Base-by-base conservation (phyloP, 2,329 filamentous ascomycete species). In the Pseudocercospora fuligena region DNA sequence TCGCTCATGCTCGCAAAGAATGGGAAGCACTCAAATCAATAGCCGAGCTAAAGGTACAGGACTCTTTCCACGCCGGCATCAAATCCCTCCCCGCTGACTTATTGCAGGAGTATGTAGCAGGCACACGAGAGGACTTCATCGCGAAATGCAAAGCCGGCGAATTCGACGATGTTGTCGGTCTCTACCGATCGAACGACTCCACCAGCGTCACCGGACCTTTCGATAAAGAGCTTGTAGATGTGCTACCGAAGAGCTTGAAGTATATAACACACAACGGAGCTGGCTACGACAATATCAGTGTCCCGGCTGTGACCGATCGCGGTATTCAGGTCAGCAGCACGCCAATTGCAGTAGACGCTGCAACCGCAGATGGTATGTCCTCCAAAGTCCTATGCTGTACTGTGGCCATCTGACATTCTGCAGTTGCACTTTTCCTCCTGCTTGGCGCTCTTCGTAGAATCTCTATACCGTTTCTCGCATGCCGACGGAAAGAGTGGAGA, bases 161-260 rank as follows among this genome's bases (percentile, higher is more conserved):
- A 53, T 88, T 85, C 68, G 81, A 88, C 61, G 83, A 84, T 69
- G 82, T 88, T 0, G 80, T 85, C 31, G 86, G 79, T 0, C 82
- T 89, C 58, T 88, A 87, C 75, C 84, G 87, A 63, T 88, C 85
- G 57, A 89, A 88, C 73, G 79, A 81, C 43, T 88, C 85, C 7
- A 86, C 83, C 29, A 71, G 68, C 16, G 75, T 82, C 33, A 83
- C 82, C 1, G 82, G 82, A 23, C 80, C 81, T 53, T 84, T 83
- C 71, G 76, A 84, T 72, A 74, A 77, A 23, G 82, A 83, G 66
- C 77, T 84, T 11, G 74, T 84, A 2, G 72, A 76, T 9, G 78
- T 73, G 5, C 73, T 84, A 6, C 82, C 82, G 0, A 75, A 77
- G 64, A 78, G 75, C 66, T 47, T 83, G 60, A 82, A 81, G 60